Evolutionary conservation across 148 eudicot species (phyloP).

Genomic region (Polygonum maritimum): DNA sequence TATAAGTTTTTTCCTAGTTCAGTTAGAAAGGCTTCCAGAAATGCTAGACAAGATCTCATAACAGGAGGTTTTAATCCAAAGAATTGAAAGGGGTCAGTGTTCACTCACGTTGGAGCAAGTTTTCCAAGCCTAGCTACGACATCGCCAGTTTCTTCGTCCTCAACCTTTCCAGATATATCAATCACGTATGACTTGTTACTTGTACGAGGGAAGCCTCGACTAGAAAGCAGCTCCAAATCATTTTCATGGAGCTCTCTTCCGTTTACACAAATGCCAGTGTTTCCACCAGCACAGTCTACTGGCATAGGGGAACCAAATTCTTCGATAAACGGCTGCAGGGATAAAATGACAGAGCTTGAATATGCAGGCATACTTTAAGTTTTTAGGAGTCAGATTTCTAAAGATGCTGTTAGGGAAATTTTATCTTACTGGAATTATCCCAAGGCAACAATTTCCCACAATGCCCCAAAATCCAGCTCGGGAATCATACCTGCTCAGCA

Average conservation of each 20-base stretch:
- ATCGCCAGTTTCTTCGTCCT: constrained; percentile 60
- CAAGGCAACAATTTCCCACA: constrained; percentile 73
- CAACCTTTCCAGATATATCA: constrained; percentile 62
- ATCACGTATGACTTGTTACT: constrained; percentile 42
- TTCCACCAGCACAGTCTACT: constrained; percentile 62
- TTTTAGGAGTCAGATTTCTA: background rate
- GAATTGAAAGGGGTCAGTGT: background rate
- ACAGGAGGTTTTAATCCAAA: background rate
- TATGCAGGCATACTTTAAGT: background rate
- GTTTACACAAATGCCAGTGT: constrained; percentile 62
- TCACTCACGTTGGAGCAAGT: constrained; percentile 93
- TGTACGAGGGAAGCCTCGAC: constrained; percentile 64
- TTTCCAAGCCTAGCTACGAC: constrained; percentile 63
- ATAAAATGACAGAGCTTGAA: background rate
- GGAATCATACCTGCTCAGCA: constrained; percentile 60
- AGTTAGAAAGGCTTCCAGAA: background rate
- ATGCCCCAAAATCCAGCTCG: constrained; percentile 98
- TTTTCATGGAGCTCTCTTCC: constrained; percentile 75
- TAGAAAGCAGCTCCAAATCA: constrained; percentile 64
- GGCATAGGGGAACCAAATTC: constrained; percentile 67
- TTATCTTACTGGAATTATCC: constrained; percentile 74
- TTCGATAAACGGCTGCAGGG: constrained; percentile 71
- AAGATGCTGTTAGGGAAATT: background rate
- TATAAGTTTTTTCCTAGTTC: background rate
- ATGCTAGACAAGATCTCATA: background rate